Conservation (phyloP, 805 yeast species). For the Hanseniaspora clermontiae region DNA sequence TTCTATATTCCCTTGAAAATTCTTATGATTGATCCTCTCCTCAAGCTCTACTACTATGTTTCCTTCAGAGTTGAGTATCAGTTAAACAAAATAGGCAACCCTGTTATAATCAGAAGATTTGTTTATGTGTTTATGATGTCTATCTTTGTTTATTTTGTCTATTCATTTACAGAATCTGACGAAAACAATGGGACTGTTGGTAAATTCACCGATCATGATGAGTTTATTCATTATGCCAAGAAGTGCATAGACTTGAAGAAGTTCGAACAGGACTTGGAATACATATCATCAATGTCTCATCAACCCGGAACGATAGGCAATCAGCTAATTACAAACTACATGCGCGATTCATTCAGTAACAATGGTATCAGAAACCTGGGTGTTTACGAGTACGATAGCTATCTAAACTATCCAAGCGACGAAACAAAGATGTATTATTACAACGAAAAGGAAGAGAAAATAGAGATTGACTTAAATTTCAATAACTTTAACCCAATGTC, state of each 20-base stretch:
- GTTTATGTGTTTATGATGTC: slow-evolving; percentile 58
- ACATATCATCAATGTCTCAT: slow-evolving; percentile 71
- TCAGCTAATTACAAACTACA: slow-evolving; percentile 52
- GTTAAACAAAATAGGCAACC: slow-evolving; percentile 66
- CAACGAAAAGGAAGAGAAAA: slow-evolving; percentile 21
- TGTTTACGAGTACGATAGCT: slow-evolving; percentile 37
- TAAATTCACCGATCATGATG: slow-evolving; percentile 49
- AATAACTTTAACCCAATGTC: slow-evolving; percentile 61
- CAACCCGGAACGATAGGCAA: slow-evolving; percentile 83
- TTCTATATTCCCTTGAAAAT: slow-evolving; percentile 31
- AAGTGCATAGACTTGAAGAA: slow-evolving; percentile 42
- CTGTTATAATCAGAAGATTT: slow-evolving; percentile 66
- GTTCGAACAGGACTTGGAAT: slow-evolving; percentile 55
- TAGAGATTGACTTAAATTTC: slow-evolving; percentile 22
- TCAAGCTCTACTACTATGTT: slow-evolving; percentile 26
- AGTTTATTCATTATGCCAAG: slow-evolving; percentile 38
- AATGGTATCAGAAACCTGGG: slow-evolving; percentile 41
- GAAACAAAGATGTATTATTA: slow-evolving; percentile 20
- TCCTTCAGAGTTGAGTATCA: slow-evolving; percentile 41
- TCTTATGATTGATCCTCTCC: slow-evolving; percentile 37
- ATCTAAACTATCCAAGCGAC: slow-evolving; percentile 51
- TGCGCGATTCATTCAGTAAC: slow-evolving; percentile 44
- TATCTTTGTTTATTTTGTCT: slow-evolving; percentile 41
- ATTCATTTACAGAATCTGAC: slow-evolving; percentile 41
- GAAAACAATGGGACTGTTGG: slow-evolving; percentile 34